A percentile compares a stretch with the other conserved stretches of the same genome.
Conservation (phyloP, 2,329 filamentous ascomycete species). For the Fusarium sp. region DNA sequence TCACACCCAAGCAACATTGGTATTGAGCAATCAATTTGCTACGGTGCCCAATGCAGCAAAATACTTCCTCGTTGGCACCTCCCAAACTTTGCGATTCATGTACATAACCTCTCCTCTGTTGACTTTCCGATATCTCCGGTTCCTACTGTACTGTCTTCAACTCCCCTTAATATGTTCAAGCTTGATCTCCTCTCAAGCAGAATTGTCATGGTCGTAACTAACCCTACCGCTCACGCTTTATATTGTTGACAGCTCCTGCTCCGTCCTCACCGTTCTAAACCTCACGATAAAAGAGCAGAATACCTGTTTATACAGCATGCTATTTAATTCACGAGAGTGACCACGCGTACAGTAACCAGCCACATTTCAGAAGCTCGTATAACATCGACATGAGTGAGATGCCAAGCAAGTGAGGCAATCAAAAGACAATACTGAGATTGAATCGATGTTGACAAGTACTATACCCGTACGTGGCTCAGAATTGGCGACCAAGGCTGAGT, state of each 20-base stretch:
- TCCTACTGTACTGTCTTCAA: constrained; percentile 6
- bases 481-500: constrained; percentile 6
- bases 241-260: constrained; percentile 26
- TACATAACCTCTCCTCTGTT: not conserved
- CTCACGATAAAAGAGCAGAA: constrained; percentile 16
- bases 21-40: not conserved
- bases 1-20: not conserved
- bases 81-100: too few relatives aligned
- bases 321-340: constrained; percentile 19
- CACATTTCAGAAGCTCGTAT: constrained; percentile 14
- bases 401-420: not conserved
- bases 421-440: constrained; percentile 2
- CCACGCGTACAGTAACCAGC: constrained; percentile 25
- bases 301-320: constrained; percentile 17
- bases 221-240: constrained; percentile 31
- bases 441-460: not conserved
- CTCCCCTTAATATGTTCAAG: not conserved
- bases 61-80: too few relatives aligned
- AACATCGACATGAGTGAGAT: not conserved
- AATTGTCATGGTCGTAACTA: constrained; percentile 17
- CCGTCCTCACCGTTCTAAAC: constrained; percentile 16
- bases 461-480: not conserved
- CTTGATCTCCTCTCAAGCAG: not conserved
- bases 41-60: not conserved
- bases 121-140: constrained; percentile 30